Conservation (phyloP, 2,329 filamentous ascomycete genomes). For the Penicillium palitans region DNA sequence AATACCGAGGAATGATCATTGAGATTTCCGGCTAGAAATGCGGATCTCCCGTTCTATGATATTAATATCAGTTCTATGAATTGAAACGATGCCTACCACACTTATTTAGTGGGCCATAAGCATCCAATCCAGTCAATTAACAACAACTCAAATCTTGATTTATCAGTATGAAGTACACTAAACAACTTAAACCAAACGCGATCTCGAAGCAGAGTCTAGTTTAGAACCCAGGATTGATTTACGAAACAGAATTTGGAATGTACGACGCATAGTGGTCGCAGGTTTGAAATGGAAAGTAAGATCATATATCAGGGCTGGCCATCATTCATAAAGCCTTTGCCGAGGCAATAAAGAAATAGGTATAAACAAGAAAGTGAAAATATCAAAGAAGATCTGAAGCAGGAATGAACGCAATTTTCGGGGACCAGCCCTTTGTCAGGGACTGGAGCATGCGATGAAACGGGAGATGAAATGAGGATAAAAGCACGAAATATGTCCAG, state of each 20-base stretch:
- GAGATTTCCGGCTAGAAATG: neutral
- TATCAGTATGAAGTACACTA: neutral
- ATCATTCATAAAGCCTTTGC: slow-evolving; percentile 14
- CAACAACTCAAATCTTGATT: neutral
- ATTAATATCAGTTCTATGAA: neutral
- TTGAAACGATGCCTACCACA: neutral
- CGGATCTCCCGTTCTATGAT: neutral
- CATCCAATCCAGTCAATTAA: neutral
- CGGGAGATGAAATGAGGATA: neutral
- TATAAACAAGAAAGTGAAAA: neutral
- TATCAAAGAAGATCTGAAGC: neutral
- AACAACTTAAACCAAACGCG: neutral
- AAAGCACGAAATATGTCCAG: neutral
- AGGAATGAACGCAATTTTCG: neutral
- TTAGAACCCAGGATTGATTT: neutral
- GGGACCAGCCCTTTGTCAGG: neutral
- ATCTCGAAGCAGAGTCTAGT: neutral
- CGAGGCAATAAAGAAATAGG: neutral
- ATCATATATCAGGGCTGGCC: neutral
- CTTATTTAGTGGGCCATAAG: neutral
- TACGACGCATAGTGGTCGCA: neutral
- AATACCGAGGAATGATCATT: neutral
- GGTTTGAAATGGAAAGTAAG: neutral
- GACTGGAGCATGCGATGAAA: neutral
- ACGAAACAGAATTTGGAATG: neutral